Conservation (phyloP, 768 basidiomycete species). For the Amanita jacksonii region DNA sequence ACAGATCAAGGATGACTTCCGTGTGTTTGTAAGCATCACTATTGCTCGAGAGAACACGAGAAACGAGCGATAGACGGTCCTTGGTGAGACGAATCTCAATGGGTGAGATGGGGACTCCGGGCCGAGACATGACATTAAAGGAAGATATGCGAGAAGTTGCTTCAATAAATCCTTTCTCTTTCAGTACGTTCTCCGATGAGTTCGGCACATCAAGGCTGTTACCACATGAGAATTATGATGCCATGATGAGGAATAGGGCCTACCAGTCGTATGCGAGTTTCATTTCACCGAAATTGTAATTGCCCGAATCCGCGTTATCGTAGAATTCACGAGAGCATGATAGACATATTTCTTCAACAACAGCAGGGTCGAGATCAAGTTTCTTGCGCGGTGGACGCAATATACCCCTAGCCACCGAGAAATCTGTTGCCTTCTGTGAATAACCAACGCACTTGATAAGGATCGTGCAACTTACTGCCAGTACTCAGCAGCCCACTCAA, state of each 20-base stretch:
- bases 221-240: background rate
- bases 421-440: slow-evolving; percentile 32
- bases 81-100: slow-evolving; percentile 90
- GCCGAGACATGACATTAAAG: slow-evolving; percentile 72
- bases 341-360: slow-evolving; percentile 73
- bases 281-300: slow-evolving; percentile 91
- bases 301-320: slow-evolving; percentile 88
- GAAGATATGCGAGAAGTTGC: slow-evolving; percentile 94
- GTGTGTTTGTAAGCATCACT: slow-evolving; percentile 86
- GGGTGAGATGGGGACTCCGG: slow-evolving; percentile 74
- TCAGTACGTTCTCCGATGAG: slow-evolving; percentile 46
- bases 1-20: slow-evolving; percentile 85
- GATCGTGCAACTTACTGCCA: slow-evolving; percentile 59
- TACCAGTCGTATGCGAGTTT: slow-evolving; percentile 96
- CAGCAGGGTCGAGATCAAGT: slow-evolving; percentile 36
- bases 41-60: slow-evolving; percentile 77
- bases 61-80: slow-evolving; percentile 81
- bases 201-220: slow-evolving; percentile 68
- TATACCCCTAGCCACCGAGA: slow-evolving; percentile 56
- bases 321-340: slow-evolving; percentile 83
- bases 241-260: slow-evolving; percentile 10
- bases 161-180: slow-evolving; percentile 91
- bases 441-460: slow-evolving; percentile 9
- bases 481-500: slow-evolving; percentile 78
- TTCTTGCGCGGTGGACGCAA: slow-evolving; percentile 38